Base-by-base conservation (phyloP, 2,329 filamentous ascomycete species). In the Colletotrichum coccodes region DNA sequence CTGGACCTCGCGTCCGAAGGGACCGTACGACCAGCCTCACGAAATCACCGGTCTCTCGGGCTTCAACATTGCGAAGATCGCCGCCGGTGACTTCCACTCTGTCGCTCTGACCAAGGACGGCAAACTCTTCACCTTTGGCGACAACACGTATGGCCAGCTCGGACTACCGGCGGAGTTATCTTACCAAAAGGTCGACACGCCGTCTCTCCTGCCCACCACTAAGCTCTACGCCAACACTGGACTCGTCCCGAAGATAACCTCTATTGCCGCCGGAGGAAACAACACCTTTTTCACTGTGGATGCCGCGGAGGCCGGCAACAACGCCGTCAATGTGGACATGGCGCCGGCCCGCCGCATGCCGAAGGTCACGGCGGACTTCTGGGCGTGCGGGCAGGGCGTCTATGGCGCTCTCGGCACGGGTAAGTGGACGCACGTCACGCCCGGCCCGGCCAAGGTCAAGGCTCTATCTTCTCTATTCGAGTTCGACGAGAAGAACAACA, bases 211-310 rank as follows among this genome's bases (percentile, higher is more conserved):
- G 2, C 88, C 93, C 1, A 87, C 93, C 44, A 87, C 89, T 70
- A 89, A 87, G 70, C 88, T 97, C 6, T 98, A 98, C 78, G 84
- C 85, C 50, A 90, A 88, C 57, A 90, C 88, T 6, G 86, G 84
- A 3, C 86, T 90, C 63, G 76, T 86, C 30, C 88, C 93, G 3
- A 88, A 84, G 60, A 92, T 95, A 11, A 97, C 92, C 0, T 87
- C 86, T 16, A 90, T 98, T 73, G 92, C 92, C 9, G 96, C 96
- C 3, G 96, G 96, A 18, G 96, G 96, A 1, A 85, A 87, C 52
- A 97, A 94, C 75, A 95, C 91, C 53, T 98, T 94, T 81, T 94
- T 98, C 76, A 93, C 91, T 0, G 87, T 97, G 56, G 94, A 98
- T 76, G 92, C 92, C 3, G 89, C 87, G 16, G 87, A 89, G 57